Conservation (phyloP, 2,329 filamentous ascomycete genomes). For the Lachnellula occidentalis region DNA sequence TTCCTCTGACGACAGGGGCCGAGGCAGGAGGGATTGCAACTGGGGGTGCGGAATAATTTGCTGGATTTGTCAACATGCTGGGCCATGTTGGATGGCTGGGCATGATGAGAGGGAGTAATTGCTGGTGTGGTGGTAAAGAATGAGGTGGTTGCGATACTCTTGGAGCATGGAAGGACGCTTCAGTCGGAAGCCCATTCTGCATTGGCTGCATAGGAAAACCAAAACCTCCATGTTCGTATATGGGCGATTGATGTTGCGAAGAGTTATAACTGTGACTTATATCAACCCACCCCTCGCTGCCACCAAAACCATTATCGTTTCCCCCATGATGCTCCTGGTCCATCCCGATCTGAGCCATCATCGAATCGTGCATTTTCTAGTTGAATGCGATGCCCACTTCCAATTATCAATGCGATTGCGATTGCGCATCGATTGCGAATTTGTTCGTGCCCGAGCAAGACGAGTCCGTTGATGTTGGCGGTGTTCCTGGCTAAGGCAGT, state of each 20-base stretch:
- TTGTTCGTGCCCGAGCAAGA: slow-evolving; percentile 13
- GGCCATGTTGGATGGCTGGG: slow-evolving; percentile 67
- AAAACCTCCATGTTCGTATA: slow-evolving; percentile 62
- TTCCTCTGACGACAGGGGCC: slow-evolving; percentile 39
- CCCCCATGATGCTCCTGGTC: slow-evolving; percentile 29
- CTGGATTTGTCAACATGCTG: slow-evolving; percentile 72
- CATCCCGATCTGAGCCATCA: slow-evolving; percentile 33
- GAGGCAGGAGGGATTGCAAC: slow-evolving; percentile 49
- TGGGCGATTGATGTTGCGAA: slow-evolving; percentile 62
- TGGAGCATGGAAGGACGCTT: slow-evolving; percentile 41
- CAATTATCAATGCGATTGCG: slow-evolving; percentile 14
- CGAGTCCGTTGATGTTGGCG: slow-evolving; percentile 21
- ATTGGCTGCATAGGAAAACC: slow-evolving; percentile 52
- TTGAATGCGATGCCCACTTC: slow-evolving; percentile 10
- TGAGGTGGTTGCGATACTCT: slow-evolving; percentile 49
- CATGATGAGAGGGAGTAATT: slow-evolving; percentile 67
- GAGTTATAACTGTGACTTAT: slow-evolving; percentile 39
- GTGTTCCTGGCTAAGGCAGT: slow-evolving; percentile 32
- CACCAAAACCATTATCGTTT: slow-evolving; percentile 35
- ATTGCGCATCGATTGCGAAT: slow-evolving; percentile 16
- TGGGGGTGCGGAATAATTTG: slow-evolving; percentile 55
- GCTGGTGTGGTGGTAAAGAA: slow-evolving; percentile 39
- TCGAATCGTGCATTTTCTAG: slow-evolving; percentile 32
- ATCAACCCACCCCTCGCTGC: slow-evolving; percentile 49
- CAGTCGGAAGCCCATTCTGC: slow-evolving; percentile 54